Evolutionary conservation across 352 stramenopile genomes (phyloP), one percentile per base, ranked within the genome.

Genomic region (Globisporangium acanthophoron): DNA sequence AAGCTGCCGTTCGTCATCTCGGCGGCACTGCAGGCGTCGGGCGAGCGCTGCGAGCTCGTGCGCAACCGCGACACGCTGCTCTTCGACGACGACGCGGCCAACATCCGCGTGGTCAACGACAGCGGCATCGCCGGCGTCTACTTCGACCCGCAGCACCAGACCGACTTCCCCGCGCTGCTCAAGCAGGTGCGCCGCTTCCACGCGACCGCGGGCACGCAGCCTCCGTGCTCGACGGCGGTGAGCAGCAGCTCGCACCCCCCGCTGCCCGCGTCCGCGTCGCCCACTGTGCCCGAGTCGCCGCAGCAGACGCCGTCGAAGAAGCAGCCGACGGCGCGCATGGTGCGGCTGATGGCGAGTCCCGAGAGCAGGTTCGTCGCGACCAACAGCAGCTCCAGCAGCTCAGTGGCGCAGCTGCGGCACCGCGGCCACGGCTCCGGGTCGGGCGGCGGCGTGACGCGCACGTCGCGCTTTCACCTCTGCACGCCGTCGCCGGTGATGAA

Each of bases 401-500:
- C 44, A 2, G 44, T 16, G 7, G 31, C 20, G 49, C 51, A 52
- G 43, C 56, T 18, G 51, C 66, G 45, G 7, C 56, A 61, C 39
- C 56, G 46, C 18, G 56, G 56, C 37, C 56, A 61, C 37, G 56
- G 56, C n/a, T 55, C 56, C 3, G 56, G 62, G 13, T 52, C 59
- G 33, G 20, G 46, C 45, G 44, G 53, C 29, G 66, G 56, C 61
- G 40, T 56, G 37, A 40, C 59, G 62, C 60, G 71, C 20, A 56
- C 60, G 43, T 74, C 76, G 46, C 68, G 70, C 16, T 89, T 89
- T 44, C 80, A 70, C 45, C 66, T 91, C 40, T 92, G 79, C 49
- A 94, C 85, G 20, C 85, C 85, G 55, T 94, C 85, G 31, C 85
- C 85, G 0, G 79, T 90, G 55, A 82, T 87, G 64, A 90, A 89